phyloP scores from a whole-genome alignment of 2,329 filamentous ascomycete species.

The Aciculosporium take region DNA sequence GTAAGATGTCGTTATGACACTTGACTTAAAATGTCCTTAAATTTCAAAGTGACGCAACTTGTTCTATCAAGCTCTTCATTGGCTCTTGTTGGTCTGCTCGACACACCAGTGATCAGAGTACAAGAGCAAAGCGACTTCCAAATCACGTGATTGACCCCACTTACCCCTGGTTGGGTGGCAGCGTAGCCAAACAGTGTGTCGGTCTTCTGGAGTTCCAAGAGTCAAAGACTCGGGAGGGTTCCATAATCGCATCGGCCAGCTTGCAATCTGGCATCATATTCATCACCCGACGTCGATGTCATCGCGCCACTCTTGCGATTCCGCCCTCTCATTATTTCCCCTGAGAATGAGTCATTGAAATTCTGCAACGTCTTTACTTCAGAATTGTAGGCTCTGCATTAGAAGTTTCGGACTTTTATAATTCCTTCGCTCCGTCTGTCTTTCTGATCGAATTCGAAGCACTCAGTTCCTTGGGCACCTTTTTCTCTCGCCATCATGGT shows the following conservation, averaged over 20 bases:
- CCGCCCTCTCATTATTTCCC: slow-evolving; percentile 7
- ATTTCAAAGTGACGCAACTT: background rate
- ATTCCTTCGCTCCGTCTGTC: background rate
- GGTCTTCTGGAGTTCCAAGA: slow-evolving; percentile 9
- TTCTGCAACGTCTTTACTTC: slow-evolving; percentile 1
- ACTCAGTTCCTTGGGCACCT: slow-evolving; percentile 10
- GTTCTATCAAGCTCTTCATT: background rate
- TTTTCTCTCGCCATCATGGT: slow-evolving; percentile 52
- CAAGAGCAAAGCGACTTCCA: background rate
- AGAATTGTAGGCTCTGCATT: slow-evolving; percentile 3
- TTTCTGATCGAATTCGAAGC: slow-evolving; percentile 8
- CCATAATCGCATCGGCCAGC: slow-evolving; percentile 11
- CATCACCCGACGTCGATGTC: slow-evolving; percentile 13
- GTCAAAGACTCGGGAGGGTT: slow-evolving; percentile 14
- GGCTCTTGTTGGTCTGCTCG: background rate
- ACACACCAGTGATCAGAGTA: too few species aligned
- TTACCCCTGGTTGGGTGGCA: background rate
- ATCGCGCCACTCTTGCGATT: slow-evolving; percentile 7
- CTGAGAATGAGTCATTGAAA: background rate
- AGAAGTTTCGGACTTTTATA: background rate
- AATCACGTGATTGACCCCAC: slow-evolving; percentile 1
- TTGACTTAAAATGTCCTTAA: background rate
- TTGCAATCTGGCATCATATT: slow-evolving; percentile 33
- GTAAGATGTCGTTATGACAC: background rate
- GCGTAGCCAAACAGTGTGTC: background rate